phyloP scores from a whole-genome alignment of 345 rosid species.

The Euphorbia pulcherrima region DNA sequence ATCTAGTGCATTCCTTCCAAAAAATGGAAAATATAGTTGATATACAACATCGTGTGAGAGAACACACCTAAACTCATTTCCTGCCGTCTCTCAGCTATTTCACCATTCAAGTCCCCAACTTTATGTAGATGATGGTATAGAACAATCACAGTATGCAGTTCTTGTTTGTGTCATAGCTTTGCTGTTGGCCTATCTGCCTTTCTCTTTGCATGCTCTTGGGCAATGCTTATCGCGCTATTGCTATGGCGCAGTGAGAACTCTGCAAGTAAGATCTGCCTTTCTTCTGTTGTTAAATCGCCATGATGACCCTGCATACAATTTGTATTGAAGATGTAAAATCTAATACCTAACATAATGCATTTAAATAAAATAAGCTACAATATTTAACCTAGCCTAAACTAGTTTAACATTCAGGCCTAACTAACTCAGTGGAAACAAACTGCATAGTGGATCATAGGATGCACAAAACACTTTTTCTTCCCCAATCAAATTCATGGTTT shows the following conservation, averaged over 20 bases:
- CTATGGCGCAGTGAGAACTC: conserved; percentile 88
- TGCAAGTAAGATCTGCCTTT: conserved; percentile 68
- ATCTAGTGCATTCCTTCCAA: neutral
- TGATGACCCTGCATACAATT: conserved; percentile 57
- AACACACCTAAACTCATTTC: neutral
- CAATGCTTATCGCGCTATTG: conserved; percentile 59
- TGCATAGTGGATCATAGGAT: neutral
- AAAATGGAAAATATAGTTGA: neutral
- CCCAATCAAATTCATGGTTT: neutral
- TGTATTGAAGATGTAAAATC: neutral
- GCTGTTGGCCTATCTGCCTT: conserved; percentile 27
- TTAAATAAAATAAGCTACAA: too few species aligned
- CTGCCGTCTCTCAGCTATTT: too few species aligned
- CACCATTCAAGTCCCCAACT: too few species aligned
- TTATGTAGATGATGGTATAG: neutral
- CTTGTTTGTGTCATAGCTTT: conserved; percentile 29
- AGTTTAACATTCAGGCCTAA: too few species aligned
- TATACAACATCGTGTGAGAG: too few species aligned
- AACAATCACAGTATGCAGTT: neutral
- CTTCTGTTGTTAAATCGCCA: conserved; percentile 72
- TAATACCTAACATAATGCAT: too few species aligned
- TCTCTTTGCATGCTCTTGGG: conserved; percentile 62
- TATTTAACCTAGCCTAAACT: too few species aligned
- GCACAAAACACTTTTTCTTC: neutral
- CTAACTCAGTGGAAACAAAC: neutral